phyloP scores from a whole-genome alignment of 768 basidiomycete genomes.

The Astraeus odoratus region DNA sequence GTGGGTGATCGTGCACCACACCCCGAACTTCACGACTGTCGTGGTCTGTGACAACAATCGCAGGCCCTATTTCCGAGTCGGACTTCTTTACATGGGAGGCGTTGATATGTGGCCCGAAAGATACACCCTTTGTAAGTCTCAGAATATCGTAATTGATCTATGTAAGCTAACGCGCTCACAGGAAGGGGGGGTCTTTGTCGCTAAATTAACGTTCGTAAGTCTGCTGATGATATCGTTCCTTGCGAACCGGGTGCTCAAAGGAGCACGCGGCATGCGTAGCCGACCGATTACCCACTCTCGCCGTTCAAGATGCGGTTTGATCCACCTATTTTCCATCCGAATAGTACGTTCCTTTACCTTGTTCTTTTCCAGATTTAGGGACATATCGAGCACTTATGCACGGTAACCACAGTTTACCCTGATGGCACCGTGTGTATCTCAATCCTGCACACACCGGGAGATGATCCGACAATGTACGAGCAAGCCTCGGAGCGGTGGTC shows the following conservation, averaged over 20 bases:
- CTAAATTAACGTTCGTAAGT: slow-evolving; percentile 85
- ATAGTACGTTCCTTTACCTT: slow-evolving; percentile 73
- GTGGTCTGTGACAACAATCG: too few relatives aligned
- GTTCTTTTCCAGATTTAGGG: neutral
- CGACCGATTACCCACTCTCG: slow-evolving; percentile 90
- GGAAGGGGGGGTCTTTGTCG: slow-evolving; percentile 95
- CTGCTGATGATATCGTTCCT: slow-evolving; percentile 11
- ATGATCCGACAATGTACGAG: slow-evolving; percentile 91
- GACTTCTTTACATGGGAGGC: slow-evolving; percentile 98
- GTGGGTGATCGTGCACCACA: too few relatives aligned
- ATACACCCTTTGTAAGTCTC: slow-evolving; percentile 80
- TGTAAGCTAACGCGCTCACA: slow-evolving; percentile 20
- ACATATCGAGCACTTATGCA: too few relatives aligned
- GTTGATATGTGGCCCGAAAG: slow-evolving; percentile 87
- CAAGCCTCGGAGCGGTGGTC: slow-evolving; percentile 95
- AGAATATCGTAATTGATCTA: neutral
- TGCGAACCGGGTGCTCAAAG: neutral
- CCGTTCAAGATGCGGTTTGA: slow-evolving; percentile 99
- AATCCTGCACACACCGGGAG: slow-evolving; percentile 91
- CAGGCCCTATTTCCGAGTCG: slow-evolving; percentile 83
- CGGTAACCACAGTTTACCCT: slow-evolving; percentile 69
- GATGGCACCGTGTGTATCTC: slow-evolving; percentile 98
- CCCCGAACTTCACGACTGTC: too few relatives aligned
- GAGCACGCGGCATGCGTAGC: slow-evolving; percentile 38
- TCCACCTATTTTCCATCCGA: slow-evolving; percentile 95